These are phyloP conservation scores for Phalaenopsis aphrodite DNA, from an alignment of 106 monocot genomes.

Conservation along the genomic window DNA sequence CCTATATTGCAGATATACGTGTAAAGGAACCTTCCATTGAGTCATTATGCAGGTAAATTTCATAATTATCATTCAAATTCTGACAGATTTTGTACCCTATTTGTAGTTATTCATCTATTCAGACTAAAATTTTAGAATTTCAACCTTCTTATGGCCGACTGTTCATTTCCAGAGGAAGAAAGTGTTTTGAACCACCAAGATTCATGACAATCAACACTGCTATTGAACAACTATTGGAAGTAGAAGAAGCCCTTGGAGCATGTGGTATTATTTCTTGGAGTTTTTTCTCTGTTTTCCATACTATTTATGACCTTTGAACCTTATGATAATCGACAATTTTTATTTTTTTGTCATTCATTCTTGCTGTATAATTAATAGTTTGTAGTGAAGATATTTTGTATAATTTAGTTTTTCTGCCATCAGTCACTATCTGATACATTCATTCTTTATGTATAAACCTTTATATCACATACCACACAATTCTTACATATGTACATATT, in stretches of 20 bases:
- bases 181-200: constrained; percentile 79
- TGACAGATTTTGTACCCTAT: neutral
- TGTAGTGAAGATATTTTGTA: too few species aligned
- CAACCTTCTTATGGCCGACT: neutral
- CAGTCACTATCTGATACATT: too few species aligned
- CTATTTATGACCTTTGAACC: neutral
- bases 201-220: constrained; percentile 88
- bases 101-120: neutral
- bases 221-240: constrained; percentile 78
- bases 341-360: too few species aligned
- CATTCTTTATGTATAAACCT: too few species aligned
- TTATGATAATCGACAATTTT: too few species aligned
- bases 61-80: neutral
- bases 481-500: too few species aligned
- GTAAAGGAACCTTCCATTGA: constrained; percentile 93
- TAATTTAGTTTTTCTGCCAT: too few species aligned
- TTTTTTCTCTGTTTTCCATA: neutral
- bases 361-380: too few species aligned
- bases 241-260: constrained; percentile 40
- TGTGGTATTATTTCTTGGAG: constrained; percentile 35
- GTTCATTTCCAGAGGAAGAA: constrained; percentile 57
- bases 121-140: neutral
- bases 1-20: constrained; percentile 68
- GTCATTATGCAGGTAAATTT: constrained; percentile 68
- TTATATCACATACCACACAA: too few species aligned